phyloP scores from a whole-genome alignment of 176 grass and related monocot genomes.

The Carex kokanica region DNA sequence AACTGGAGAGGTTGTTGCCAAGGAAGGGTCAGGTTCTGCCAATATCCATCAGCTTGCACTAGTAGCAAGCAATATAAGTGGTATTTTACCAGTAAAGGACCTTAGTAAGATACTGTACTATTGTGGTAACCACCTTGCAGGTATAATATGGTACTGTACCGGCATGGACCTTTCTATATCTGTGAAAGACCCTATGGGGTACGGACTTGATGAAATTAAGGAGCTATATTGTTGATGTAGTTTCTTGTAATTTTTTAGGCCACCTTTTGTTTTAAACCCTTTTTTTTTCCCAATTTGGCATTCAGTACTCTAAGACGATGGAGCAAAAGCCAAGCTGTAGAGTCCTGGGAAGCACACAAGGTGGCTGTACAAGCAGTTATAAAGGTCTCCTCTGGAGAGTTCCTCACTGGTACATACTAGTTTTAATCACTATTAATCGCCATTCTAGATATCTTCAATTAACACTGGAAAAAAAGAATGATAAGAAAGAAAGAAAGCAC shows the following conservation, averaged over 20 bases:
- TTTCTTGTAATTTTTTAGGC: not conserved
- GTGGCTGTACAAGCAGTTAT: constrained; percentile 82
- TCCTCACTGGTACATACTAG: constrained; percentile 59
- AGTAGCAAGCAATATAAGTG: not conserved
- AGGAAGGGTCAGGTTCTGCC: not conserved
- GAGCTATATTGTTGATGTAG: not conserved
- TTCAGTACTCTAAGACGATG: constrained; percentile 82
- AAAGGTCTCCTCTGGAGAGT: constrained; percentile 70
- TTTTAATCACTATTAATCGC: not conserved
- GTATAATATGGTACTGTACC: not conserved
- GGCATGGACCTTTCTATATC: not conserved
- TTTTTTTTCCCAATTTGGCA: constrained; percentile 11
- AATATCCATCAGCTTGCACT: not conserved
- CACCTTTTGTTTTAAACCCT: not conserved
- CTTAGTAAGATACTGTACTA: not conserved
- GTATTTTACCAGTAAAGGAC: not conserved
- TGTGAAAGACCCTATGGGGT: not conserved
- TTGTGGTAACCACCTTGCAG: not conserved
- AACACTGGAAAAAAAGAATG: not conserved
- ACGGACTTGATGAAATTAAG: not conserved
- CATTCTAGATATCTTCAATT: not conserved
- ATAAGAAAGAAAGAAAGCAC: constrained; percentile 6
- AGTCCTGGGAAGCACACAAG: constrained; percentile 95
- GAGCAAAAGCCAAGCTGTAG: constrained; percentile 69
- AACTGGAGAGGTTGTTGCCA: not conserved